Base-by-base conservation (phyloP, 805 yeast genomes). In the Dipodascus albidus region DNA sequence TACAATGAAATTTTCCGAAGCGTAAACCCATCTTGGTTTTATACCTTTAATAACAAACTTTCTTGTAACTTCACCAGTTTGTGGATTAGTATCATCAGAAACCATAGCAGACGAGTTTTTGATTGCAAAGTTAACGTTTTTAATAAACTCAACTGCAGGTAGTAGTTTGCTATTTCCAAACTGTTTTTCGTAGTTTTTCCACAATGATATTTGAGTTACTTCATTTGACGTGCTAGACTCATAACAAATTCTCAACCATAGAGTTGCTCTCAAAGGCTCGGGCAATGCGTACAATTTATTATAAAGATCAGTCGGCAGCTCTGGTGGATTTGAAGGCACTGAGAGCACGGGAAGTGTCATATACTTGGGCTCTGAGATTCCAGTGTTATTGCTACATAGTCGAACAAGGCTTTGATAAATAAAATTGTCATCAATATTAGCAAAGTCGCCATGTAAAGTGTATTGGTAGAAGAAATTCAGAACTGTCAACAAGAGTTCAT, bases 101-200 rank as follows among this genome's bases (percentile, higher is more conserved):
- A 93, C 98, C 91, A 89, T 90, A 0, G 99, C 98, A 52, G 87
- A 83, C 2, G 96, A 88, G 60, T 82, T 79, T 17, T 85, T 83
- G 65, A 93, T 93, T 0, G 96, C 96, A 56, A 81, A 80, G 33
- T 90, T 84, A 20, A 91, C 98, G 64, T 93, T 91, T 62, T 91
- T 88, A 66, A 93, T 93, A 67, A 93, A 93, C 59, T 93, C 98
- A 11, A 93, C 97, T 0, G 99, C 99, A 0, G 96, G 96, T 31
- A 91, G 74, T 50, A 91, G 71, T 48, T 71, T 68, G 2, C 72
- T 73, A 53, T 78, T 79, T 53, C 76, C 77, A 62, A 93, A 93
- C 65, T 85, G 93, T 14, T 81, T 73, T 67, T 93, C 98, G 70
- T 93, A 93, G 0, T 96, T 81, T 67, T 89, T 87, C 99, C 99